Evolutionary conservation across 2,329 filamentous ascomycete species (phyloP).

Genomic region (Orbilia brochopaga): DNA sequence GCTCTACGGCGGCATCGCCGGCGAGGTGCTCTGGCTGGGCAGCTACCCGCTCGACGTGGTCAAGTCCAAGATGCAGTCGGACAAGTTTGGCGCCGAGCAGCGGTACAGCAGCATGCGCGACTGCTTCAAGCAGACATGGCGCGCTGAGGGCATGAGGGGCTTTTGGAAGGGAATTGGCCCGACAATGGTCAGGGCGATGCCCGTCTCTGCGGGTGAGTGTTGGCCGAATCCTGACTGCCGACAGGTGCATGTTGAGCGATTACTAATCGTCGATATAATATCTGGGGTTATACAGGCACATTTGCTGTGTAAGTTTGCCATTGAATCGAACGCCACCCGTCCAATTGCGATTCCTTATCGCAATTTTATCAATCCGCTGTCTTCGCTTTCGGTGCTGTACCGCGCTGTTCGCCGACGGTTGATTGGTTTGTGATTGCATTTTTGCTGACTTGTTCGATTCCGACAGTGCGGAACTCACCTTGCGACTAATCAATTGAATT

Average conservation of each 20-base stretch:
- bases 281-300: conserved; percentile 28
- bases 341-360: not conserved
- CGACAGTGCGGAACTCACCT: conserved; percentile 45
- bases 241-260: conserved; percentile 20
- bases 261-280: conserved; percentile 30
- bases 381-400: too few species aligned
- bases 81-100: conserved; percentile 74
- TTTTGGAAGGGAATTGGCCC: conserved; percentile 96
- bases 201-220: conserved; percentile 91
- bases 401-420: not conserved
- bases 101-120: conserved; percentile 83
- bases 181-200: conserved; percentile 92
- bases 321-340: not conserved
- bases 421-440: not conserved
- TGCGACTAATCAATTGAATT: conserved; percentile 50
- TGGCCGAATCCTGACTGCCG: conserved; percentile 65
- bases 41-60: conserved; percentile 97
- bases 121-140: conserved; percentile 84
- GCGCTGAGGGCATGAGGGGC: conserved; percentile 74
- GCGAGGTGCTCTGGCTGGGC: conserved; percentile 88
- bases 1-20: conserved; percentile 87
- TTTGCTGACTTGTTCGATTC: conserved; percentile 39
- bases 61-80: conserved; percentile 99
- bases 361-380: not conserved
- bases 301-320: conserved; percentile 46